Base-by-base conservation (phyloP, 371 early-diverging fungal genomes). In the Chytridiales sp. region DNA sequence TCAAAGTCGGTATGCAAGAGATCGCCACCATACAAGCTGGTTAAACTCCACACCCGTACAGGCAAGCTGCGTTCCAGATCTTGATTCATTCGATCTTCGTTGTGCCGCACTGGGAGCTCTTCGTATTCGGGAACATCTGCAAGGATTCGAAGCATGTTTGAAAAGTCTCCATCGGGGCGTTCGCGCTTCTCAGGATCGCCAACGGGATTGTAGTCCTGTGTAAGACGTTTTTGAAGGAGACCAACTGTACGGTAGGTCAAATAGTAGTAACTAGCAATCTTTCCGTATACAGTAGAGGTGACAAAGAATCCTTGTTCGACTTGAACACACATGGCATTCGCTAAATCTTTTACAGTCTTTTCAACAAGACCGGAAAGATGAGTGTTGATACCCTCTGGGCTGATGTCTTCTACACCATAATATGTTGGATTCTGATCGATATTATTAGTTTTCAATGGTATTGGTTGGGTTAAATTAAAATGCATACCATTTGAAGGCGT, bases 101-200 rank as follows among this genome's bases (percentile, higher is more conserved):
- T 92, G 67, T 94, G 94, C 2, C 95, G 85, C 2, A 94, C 92
- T 0, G 95, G 94, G 5, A 93, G 67, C 62, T 94, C 95, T 8
- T 84, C 82, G 73, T 90, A 96, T 64, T 95, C 96, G 2, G 85
- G 79, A 0, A 86, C 88, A 55, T 91, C 85, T 58, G 87, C 83
- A 22, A 95, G 74, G 50, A 92, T 69, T 41, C 82, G 75, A 59
- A 95, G 51, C 19, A 94, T 56, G 27, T 79, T 82, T 59, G 81
- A 78, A 48, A 89, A 78, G 51, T 74, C 69, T 5, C 67, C 75
- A 35, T 63, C 68, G 13, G 56, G 31, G 11, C 50, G 42, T 35
- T 56, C 54, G 27, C 57, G 59, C 19, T 29, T 21, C 31, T 61
- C 65, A 4, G 49, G 1, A 43, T 69, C 19, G 75, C 74, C 39